Evolutionary conservation across 768 basidiomycete genomes (phyloP).

Genomic region (Infundibulicybe gibba): DNA sequence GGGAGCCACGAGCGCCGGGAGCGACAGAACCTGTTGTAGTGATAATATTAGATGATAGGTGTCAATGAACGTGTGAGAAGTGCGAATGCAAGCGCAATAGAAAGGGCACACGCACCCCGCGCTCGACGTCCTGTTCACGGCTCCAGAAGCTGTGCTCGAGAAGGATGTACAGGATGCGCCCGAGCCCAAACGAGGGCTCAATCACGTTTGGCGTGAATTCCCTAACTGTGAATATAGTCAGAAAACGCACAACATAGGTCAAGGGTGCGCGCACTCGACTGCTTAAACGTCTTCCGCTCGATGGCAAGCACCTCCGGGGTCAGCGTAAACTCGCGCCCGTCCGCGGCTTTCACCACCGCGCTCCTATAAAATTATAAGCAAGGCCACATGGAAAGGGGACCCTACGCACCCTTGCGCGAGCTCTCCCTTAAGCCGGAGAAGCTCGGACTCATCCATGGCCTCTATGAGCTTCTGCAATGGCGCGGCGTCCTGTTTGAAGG

Average conservation of each 20-base stretch:
- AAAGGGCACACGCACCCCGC: conserved; percentile 59
- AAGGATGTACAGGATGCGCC: conserved; percentile 90
- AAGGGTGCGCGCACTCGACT: conserved; percentile 55
- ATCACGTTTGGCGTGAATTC: conserved; percentile 98
- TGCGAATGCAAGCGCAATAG: neutral
- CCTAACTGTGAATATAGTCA: conserved; percentile 56
- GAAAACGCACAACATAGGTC: neutral
- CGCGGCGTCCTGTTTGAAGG: conserved; percentile 81
- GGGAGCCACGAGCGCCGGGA: conserved; percentile 87
- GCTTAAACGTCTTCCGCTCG: conserved; percentile 82
- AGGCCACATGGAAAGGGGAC: neutral
- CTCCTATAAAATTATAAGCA: conserved; percentile 30
- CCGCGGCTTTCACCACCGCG: conserved; percentile 50
- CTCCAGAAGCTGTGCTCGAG: conserved; percentile 97
- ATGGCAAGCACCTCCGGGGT: conserved; percentile 75
- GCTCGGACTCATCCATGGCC: conserved; percentile 59
- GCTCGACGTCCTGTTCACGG: conserved; percentile 87
- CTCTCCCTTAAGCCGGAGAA: conserved; percentile 65
- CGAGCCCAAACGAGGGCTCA: conserved; percentile 97
- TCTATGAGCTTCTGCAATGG: conserved; percentile 60
- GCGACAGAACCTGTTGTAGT: conserved; percentile 70
- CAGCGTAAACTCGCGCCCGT: conserved; percentile 66
- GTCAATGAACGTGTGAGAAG: no score
- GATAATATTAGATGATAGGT: neutral
- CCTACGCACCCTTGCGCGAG: conserved; percentile 67